Base-by-base conservation (phyloP, 2,329 filamentous ascomycete genomes). In the Lachnellula hyalina region DNA sequence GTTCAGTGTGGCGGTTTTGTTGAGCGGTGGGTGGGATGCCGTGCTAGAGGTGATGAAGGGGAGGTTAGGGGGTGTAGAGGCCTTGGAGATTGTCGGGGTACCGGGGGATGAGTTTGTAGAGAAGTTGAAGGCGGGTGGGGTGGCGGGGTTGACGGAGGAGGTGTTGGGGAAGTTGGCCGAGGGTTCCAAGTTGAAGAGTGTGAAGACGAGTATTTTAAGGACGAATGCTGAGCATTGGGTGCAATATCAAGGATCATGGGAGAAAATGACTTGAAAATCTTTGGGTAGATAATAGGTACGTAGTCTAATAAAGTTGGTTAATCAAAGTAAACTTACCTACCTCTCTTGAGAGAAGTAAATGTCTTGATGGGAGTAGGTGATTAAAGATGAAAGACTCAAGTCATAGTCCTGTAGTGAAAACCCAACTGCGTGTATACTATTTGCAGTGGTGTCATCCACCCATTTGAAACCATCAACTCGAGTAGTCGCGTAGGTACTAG, bases 1-100 rank as follows among this genome's bases (percentile, higher is more conserved):
- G 9, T 50, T 75, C 42, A 70, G 68, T 49, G 58, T 68, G 2
- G 73, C 71, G 19, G 54, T 75, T 0, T 66, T 70, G 23, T 61
- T 73, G 4, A 70, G 72, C 6, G 52, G 41, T n/a, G 58, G 59
- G 0, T 63, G 61, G 57, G 56, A 61, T 2, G 61, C 63, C 11
- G 34, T 61, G 0, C 50, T 63, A 28, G 55, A 52, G 11, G 45
- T 28, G 0, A n/a, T 65, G 19, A 50, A 49, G 5, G 44, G 52
- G 48, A 54, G 49, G 14, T 47, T 50, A n/a, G 56, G 47, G 12
- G 59, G 36, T 1, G 42, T 65, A 3, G 64, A 67, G 51, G 51
- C 55, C 5, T 19, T 65, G 32, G 64, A 67, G 32, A 41, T 67
- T n/a, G 60, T 67, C 23, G 64, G 57, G 5, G 61, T 61, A 14